Evolutionary conservation across 2,329 filamentous ascomycete genomes (phyloP), one percentile per base, ranked within the genome.

Genomic region (Epichloe festucae): DNA sequence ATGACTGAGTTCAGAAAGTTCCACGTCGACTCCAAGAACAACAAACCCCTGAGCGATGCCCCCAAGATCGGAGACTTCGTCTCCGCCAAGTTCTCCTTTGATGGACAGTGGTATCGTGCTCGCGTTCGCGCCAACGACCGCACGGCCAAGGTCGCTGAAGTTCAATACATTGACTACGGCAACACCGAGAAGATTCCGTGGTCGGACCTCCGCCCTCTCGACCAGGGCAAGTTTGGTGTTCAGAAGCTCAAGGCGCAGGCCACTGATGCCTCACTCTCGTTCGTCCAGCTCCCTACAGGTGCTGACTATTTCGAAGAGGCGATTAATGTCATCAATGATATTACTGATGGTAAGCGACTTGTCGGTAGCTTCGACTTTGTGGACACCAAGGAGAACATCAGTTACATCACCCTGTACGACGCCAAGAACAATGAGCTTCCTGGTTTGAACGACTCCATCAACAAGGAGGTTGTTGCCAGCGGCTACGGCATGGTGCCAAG

Each of bases 151-250:
- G 82, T 87, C 60, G 85, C 89, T 23, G 93, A 98, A 68, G 85
- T 98, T 27, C 73, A 94, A 45, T 98, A 95, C 70, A 81, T 98
- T 56, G 93, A 98, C 73, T 98, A 94, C 68, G 93, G 93, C 61
- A 98, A 98, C 76, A 85, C 81, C 51, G 93, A 98, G 70, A 85
- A 83, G 63, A 76, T 95, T 52, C 80, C 90, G 0, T 98, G 91
- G 89, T 78, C 82, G 23, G 78, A 80, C 58, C 81, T 98, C 43
- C 86, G 93, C 31, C 76, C 89, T n/a, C 78, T 98, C 47, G 79
- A 83, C 48, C 82, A 88, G 63, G 69, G 80, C 15, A 84, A 90
- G 61, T 98, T 97, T 74, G 80, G 81, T 42, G 73, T 79, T 4
- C 81, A 89, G 66, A 90, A 86, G 68, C 81, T 98, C 54, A 90